Evolutionary conservation across 2,329 filamentous ascomycete genomes (phyloP).

Genomic region (Hypomyces rosellus): DNA sequence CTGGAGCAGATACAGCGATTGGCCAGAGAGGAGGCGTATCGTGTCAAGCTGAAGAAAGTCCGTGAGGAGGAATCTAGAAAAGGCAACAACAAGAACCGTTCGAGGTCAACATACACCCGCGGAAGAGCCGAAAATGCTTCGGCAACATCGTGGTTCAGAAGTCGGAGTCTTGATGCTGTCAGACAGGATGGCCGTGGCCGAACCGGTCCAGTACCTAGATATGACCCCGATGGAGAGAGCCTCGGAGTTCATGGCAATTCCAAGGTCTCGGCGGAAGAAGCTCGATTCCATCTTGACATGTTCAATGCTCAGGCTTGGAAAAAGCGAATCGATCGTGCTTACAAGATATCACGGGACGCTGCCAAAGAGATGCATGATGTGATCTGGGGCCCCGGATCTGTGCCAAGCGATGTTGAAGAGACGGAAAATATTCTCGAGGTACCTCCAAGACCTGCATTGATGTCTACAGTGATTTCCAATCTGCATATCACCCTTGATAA

Average conservation of each 20-base stretch:
- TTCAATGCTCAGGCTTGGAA: slow-evolving; percentile 92
- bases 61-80: slow-evolving; percentile 60
- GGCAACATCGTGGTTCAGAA: slow-evolving; percentile 38
- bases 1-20: slow-evolving; percentile 85
- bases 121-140: slow-evolving; percentile 25
- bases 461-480: slow-evolving; percentile 76
- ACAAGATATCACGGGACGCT: slow-evolving; percentile 61
- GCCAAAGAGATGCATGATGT: slow-evolving; percentile 72
- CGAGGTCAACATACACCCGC: slow-evolving; percentile 44
- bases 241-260: slow-evolving; percentile 62
- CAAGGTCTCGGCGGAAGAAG: slow-evolving; percentile 69
- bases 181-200: slow-evolving; percentile 25
- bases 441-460: slow-evolving; percentile 75
- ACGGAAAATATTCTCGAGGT: slow-evolving; percentile 80
- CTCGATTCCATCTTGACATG: slow-evolving; percentile 65
- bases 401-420: slow-evolving; percentile 76
- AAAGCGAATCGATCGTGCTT: slow-evolving; percentile 73
- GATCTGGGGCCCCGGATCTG: slow-evolving; percentile 76
- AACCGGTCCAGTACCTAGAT: slow-evolving; percentile 50
- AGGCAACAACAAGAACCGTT: slow-evolving; percentile 46
- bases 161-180: slow-evolving; percentile 48
- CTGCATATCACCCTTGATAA: slow-evolving; percentile 83
- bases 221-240: slow-evolving; percentile 69
- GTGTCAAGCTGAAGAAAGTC: slow-evolving; percentile 79
- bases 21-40: slow-evolving; percentile 84